Evolutionary conservation across 495 filamentous ascomycete species (phyloP), one percentile per base, ranked within the genome.

Genomic region (Penicillium desertorum): DNA sequence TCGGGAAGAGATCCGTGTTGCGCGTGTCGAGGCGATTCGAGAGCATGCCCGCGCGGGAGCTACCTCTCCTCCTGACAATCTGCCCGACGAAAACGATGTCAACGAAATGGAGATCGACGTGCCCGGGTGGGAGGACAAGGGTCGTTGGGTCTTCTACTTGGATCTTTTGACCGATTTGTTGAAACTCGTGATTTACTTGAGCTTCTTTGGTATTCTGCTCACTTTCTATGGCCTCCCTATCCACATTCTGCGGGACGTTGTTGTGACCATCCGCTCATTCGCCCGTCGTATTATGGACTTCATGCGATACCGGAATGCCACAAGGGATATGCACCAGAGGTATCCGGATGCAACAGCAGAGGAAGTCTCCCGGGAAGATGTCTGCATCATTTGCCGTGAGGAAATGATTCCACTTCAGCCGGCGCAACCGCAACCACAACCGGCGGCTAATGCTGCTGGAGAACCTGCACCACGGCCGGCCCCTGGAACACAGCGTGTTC

Each of bases 371-470:
- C 80, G 89, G 46, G 93, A 96, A 63, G 88, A 96, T 62, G 93
- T 93, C 12, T 98, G 94, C 67, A 98, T 98, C 67, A 96, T 98
- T 55, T 98, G 94, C 73, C 85, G 94, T 56, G 95, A 98, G 69
- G 91, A 96, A 49, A 98, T 98, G 95, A 82, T 82, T 34, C 84
- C 87, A 2, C 92, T 87, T 84, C 65, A 71, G 37, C 76, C 67
- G 37, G 67, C 74, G 17, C 65, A 71, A 37, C 76, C 67, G 27
- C 27, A 29, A 29, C 27, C 27, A 30, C 65, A 71, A 37, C 76
- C 67, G 29, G 67, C 72, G 22, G 62, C 60, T 12, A 62, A 43
- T 16, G 72, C 63, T 41, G 70, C 68, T 59, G 72, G 43, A 64
- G 73, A 72, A 66, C 54, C 62, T 77, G 71, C 52, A 19, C 42